Evolutionary conservation across 148 eudicot species (phyloP), one percentile per base, ranked within the genome.

Genomic region (Persicaria maculosa): DNA sequence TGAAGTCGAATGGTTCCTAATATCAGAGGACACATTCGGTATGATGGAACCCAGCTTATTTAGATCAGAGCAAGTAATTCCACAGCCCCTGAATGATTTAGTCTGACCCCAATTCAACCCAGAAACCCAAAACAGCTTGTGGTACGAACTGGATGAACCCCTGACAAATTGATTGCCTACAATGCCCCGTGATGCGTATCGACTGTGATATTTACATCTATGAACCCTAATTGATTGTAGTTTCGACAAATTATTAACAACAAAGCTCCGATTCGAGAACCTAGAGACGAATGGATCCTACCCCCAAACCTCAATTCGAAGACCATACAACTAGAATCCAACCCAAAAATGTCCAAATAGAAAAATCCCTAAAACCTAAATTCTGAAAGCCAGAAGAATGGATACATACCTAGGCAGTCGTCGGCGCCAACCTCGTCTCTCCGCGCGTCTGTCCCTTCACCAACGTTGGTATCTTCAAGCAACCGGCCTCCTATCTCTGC

Each of bases 21-120:
- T 53, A 84, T 90, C 85, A 16, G 93, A 90, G 14, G 88, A 88
- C 73, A 88, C 91, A 81, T 85, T 88, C 36, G 71, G 80, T 55
- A 82, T 55, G 7, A 74, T 61, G 10, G 73, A 74, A 47, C 57
- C 67, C 75, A 77, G 69, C 74, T 80, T 81, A 73, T 46, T 72
- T 61, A 53, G 73, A 81, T 59, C 75, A 71, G 74, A 59, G 68
- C 50, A 50, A 79, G 69, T 59, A 78, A 73, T 68, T 75, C 62
- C 45, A 72, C 44, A 72, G 67, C 84, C 40, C n/a, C 48, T 81
- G 64, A 75, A 75, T 76, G 50, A 79, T 78, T 83, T 79, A 76
- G 77, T 65, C 20, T 78, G 80, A 75, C 81, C 83, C 89, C 81
- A 80, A 77, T 74, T 80, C 7, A 73, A 88, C 84, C 72, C 92